These are phyloP conservation scores for Geotrichum candidum DNA, from an alignment of 1,139 yeast species.

Conservation along the genomic window DNA sequence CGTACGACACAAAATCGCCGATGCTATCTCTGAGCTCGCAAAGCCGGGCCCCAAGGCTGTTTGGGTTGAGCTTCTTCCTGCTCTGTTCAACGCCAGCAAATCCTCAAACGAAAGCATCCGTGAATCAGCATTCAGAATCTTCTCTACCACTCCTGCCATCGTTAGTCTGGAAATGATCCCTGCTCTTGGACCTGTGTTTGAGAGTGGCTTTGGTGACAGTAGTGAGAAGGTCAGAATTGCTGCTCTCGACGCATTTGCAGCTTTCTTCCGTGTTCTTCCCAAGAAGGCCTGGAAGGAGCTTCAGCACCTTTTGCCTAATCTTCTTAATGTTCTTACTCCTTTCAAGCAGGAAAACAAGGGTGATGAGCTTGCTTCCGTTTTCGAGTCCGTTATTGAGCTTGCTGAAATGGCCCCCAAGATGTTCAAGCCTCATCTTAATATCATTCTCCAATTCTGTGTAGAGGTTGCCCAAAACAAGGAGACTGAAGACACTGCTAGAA, in stretches of 20 bases:
- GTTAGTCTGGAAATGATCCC: slow-evolving; percentile 45
- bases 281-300: slow-evolving; percentile 70
- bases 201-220: slow-evolving; percentile 70
- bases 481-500: slow-evolving; percentile 70
- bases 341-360: slow-evolving; percentile 75
- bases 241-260: slow-evolving; percentile 87
- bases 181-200: slow-evolving; percentile 63
- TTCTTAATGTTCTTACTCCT: slow-evolving; percentile 81
- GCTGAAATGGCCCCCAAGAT: slow-evolving; percentile 92
- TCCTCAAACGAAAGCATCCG: slow-evolving; percentile 65
- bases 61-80: slow-evolving; percentile 78
- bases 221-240: slow-evolving; percentile 83
- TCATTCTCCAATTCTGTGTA: slow-evolving; percentile 76
- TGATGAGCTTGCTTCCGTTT: slow-evolving; percentile 74
- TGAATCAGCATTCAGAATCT: slow-evolving; percentile 86
- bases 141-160: slow-evolving; percentile 77
- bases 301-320: slow-evolving; percentile 71
- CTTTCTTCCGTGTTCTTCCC: slow-evolving; percentile 77
- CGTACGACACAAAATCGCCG: slow-evolving; percentile 87
- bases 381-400: slow-evolving; percentile 81
- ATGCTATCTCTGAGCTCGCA: slow-evolving; percentile 90
- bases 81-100: slow-evolving; percentile 62
- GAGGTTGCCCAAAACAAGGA: slow-evolving; percentile 76
- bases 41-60: slow-evolving; percentile 31
- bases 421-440: slow-evolving; percentile 84